Base-by-base conservation (phyloP, 2,329 filamentous ascomycete species). In the Tolypocladium tropicale region DNA sequence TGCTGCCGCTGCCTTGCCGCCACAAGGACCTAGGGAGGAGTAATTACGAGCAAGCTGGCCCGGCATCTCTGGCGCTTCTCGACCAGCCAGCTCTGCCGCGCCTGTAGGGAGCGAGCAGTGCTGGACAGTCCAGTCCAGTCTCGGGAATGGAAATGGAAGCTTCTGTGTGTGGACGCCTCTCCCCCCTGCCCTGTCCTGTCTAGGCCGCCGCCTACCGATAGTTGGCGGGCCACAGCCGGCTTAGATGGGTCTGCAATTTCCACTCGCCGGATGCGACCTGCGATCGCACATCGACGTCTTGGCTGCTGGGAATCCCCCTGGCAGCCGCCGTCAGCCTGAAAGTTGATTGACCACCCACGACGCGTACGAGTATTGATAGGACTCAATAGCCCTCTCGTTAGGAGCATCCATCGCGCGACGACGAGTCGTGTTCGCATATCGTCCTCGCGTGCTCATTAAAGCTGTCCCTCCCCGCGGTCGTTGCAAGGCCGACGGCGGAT, bases 181-280 rank as follows among this genome's bases (percentile, higher is more conserved):
- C 12, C 6, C 23, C 41, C 53, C n/a, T n/a, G n/a, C n/a, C 53
- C 53, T 54, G 12, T 16, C 43, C 46, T 32, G 53, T 36, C 33
- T 49, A 21, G 46, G 25, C 34, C 23, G 43, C n/a, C 36, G 32
- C 52, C 36, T 49, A 53, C 49, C 53, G 56, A 57, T 55, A 53
- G 53, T 55, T 23, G 25, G 41, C 39, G 53, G 48, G 56, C 53
- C 49, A 55, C 53, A 57, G 49, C 48, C 53, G 46, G 53, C 48
- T 55, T 16, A 33, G 50, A 10, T 36, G 53, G 32, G 56, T 25
- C 53, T 50, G 36, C 39, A 55, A 55, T 57, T 55, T 57, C 53
- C 53, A 51, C 33, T 34, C 51, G 23, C 55, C 32, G 25, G 55
- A 52, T 43, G 43, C 37, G 23, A 46, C 37, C 14, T 37, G 39